These are phyloP conservation scores for Scedosporium boydii DNA, from an alignment of 2,329 filamentous ascomycete genomes.

Conservation along the genomic window DNA sequence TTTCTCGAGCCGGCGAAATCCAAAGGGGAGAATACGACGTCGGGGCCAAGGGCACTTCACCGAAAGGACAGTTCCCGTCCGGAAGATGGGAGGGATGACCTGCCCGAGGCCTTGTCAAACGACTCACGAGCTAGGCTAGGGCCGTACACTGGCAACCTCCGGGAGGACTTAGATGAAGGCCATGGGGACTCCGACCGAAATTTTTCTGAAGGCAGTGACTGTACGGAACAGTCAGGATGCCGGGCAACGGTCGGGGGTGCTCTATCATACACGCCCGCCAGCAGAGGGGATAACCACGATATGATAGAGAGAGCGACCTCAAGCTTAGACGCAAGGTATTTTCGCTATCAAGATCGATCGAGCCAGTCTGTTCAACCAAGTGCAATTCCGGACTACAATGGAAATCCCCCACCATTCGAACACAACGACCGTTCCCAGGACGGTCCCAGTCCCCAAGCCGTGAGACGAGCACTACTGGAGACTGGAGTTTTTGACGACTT, in stretches of 20 bases:
- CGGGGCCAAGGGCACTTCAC: neutral
- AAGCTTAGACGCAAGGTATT: neutral
- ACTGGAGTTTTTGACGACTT: neutral
- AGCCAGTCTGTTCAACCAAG: neutral
- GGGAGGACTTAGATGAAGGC: neutral
- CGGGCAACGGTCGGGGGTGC: neutral
- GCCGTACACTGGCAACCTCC: neutral
- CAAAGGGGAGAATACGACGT: neutral
- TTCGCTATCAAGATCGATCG: neutral
- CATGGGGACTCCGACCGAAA: neutral
- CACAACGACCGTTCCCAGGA: neutral
- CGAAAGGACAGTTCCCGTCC: neutral
- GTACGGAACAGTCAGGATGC: neutral
- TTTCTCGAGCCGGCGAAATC: constrained; percentile 25
- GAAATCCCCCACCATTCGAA: neutral
- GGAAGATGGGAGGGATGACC: neutral
- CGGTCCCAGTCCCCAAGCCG: neutral
- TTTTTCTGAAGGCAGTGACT: neutral
- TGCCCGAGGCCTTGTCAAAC: neutral
- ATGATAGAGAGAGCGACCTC: neutral
- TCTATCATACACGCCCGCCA: neutral
- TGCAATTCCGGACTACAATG: neutral
- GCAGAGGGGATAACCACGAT: neutral
- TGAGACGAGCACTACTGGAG: neutral
- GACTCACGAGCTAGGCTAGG: too few species aligned